phyloP scores from a whole-genome alignment of 305 asterid genomes.

The Fraxinus latifolia region DNA sequence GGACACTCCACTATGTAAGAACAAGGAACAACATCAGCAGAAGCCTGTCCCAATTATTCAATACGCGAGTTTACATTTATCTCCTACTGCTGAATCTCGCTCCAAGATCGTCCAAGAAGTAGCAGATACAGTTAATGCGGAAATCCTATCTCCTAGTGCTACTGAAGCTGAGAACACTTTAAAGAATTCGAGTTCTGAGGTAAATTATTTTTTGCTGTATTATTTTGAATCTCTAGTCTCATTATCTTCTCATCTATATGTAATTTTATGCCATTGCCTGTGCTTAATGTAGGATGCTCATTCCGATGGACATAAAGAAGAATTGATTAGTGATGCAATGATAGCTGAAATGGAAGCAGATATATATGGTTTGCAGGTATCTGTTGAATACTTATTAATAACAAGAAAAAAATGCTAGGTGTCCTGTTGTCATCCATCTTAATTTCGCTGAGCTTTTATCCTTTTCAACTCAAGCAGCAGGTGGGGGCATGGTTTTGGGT shows the following conservation, averaged over 20 bases:
- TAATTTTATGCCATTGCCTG: slow-evolving; percentile 25
- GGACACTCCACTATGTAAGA: slow-evolving; percentile 21
- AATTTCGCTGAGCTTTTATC: background rate
- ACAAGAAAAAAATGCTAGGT: background rate
- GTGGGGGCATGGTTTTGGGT: background rate
- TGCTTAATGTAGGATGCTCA: slow-evolving; percentile 43
- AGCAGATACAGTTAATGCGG: slow-evolving; percentile 30
- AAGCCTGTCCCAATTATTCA: slow-evolving; percentile 25
- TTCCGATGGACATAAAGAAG: slow-evolving; percentile 33
- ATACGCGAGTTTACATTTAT: slow-evolving; percentile 21
- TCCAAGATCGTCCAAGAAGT: slow-evolving; percentile 22
- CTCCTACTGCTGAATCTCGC: slow-evolving; percentile 30
- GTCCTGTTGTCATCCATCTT: background rate
- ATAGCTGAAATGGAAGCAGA: slow-evolving; percentile 83
- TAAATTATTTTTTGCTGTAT: slow-evolving; percentile 21
- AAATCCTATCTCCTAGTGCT: slow-evolving; percentile 28
- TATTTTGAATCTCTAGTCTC: slow-evolving; percentile 3
- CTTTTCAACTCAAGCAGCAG: background rate
- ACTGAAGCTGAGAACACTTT: slow-evolving; percentile 34
- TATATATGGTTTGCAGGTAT: slow-evolving; percentile 74
- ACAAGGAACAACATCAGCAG: slow-evolving; percentile 26
- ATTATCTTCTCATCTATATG: slow-evolving; percentile 17
- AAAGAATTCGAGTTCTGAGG: slow-evolving; percentile 49
- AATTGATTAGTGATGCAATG: slow-evolving; percentile 50
- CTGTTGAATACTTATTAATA: background rate